Evolutionary conservation across 2,329 filamentous ascomycete species (phyloP), one percentile per base, ranked within the genome.

Genomic region (Cercospora berteroae): DNA sequence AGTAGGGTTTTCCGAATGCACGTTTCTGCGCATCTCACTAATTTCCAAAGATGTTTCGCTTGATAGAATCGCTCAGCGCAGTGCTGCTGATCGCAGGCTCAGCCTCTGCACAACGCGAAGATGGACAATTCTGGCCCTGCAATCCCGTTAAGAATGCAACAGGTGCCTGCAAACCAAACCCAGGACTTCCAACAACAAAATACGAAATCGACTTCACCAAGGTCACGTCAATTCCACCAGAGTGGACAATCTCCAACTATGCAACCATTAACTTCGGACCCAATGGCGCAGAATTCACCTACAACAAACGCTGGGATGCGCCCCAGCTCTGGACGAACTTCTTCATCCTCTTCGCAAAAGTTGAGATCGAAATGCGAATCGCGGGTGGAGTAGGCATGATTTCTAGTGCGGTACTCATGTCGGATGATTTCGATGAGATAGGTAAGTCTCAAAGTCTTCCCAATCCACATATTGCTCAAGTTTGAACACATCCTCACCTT

Each of bases 241-340:
- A 71, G n/a, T 73, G 72, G 72, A 72, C 68, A 1, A 58, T 73
- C 16, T 70, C 70, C 20, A 70, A 73, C 62, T 72, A 69, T 25
- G 70, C 69, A 16, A 69, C 77, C 67, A 81, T 85, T 60, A 83
- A 80, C 60, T 81, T 81, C 67, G 74, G 67, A 33, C 59, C 77
- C 8, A 77, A 81, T 20, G 85, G 84, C 25, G 83, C 82, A 55
- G 78, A 81, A n/a, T 85, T 86, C 75, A 81, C 76, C 44, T 83
- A 86, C 70, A 76, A 75, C 56, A 82, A 81, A 69, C 78, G 79
- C 33, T 80, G 79, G 13, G 80, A 86, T 67, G 82, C 84, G 1
- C 59, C 65, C 20, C 62, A 68, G 18, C 65, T 68, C 2, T 68
- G 67, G 67, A 68, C 67, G 0, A 65, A 65, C 7, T 63, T 63